These are phyloP conservation scores for Conringia planisiliqua DNA, from an alignment of 345 rosid genomes.

Conservation along the genomic window DNA sequence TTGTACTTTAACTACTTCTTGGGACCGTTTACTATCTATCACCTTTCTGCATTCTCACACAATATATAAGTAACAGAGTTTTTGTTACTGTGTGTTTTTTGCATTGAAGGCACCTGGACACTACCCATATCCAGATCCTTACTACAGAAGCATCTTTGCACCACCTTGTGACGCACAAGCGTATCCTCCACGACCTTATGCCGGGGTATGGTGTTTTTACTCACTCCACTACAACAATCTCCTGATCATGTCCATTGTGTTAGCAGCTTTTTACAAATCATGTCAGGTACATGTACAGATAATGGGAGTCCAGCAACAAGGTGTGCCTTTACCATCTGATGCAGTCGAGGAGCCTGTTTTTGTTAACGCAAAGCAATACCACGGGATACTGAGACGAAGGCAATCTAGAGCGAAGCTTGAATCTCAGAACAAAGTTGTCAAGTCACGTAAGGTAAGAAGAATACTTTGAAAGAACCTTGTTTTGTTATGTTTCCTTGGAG, in stretches of 20 bases:
- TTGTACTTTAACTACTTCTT: background rate
- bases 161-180: constrained; percentile 43
- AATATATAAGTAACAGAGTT: background rate
- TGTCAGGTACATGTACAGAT: constrained; percentile 77
- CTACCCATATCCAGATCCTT: constrained; percentile 91
- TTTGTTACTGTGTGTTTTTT: constrained; percentile 8
- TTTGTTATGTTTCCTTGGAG: background rate
- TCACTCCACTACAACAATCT: background rate
- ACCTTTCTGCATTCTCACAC: background rate
- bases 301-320: constrained; percentile 94
- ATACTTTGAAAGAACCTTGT: background rate
- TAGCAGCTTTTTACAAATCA: background rate
- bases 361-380: constrained; percentile 98
- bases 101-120: constrained; percentile 58
- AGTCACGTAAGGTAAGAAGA: constrained; percentile 70
- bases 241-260: background rate
- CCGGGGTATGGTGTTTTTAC: constrained; percentile 37
- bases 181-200: constrained; percentile 65
- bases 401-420: constrained; percentile 96
- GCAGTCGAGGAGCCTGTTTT: constrained; percentile 97
- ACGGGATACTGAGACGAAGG: constrained; percentile 90
- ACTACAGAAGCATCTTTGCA: constrained; percentile 88
- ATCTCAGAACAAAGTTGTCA: constrained; percentile 61
- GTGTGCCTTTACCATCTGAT: constrained; percentile 85
- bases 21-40: background rate